Evolutionary conservation across 2,329 filamentous ascomycete genomes (phyloP).

Genomic region (Arthroderma sp.): DNA sequence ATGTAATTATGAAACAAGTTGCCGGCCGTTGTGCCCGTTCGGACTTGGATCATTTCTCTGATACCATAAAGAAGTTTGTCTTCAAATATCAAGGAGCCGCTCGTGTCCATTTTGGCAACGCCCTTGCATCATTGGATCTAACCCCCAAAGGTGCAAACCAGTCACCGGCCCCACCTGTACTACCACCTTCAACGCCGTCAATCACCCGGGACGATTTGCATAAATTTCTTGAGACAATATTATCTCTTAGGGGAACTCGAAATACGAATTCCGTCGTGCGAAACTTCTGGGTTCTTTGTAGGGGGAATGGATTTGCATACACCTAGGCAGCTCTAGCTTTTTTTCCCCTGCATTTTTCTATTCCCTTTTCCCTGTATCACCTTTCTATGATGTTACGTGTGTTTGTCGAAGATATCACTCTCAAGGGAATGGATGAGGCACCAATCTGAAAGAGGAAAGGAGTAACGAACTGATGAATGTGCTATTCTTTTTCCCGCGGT

Average conservation of each 20-base stretch:
- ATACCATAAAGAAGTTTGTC: constrained; percentile 28
- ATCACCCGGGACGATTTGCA: constrained; percentile 26
- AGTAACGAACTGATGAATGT: too few species aligned
- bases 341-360: neutral
- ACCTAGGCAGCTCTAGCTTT: constrained; percentile 9
- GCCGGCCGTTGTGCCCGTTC: constrained; percentile 33
- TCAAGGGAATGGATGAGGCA: too few species aligned
- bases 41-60: constrained; percentile 29
- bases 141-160: neutral
- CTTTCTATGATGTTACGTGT: too few species aligned
- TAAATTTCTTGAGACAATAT: constrained; percentile 28
- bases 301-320: constrained; percentile 30
- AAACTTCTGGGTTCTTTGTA: constrained; percentile 33
- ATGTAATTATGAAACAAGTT: constrained; percentile 28
- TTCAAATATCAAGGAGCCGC: constrained; percentile 30
- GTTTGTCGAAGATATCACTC: too few species aligned
- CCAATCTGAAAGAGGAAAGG: too few species aligned
- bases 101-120: constrained; percentile 23
- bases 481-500: too few species aligned
- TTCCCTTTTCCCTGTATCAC: too few species aligned
- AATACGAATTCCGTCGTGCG: constrained; percentile 28
- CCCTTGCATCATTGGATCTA: constrained; percentile 19
- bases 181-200: constrained; percentile 8
- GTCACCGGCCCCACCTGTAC: constrained; percentile 4
- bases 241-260: constrained; percentile 25